Evolutionary conservation across 2,329 filamentous ascomycete species (phyloP), one percentile per base, ranked within the genome.

Genomic region (Arthrobotrys megalospora): DNA sequence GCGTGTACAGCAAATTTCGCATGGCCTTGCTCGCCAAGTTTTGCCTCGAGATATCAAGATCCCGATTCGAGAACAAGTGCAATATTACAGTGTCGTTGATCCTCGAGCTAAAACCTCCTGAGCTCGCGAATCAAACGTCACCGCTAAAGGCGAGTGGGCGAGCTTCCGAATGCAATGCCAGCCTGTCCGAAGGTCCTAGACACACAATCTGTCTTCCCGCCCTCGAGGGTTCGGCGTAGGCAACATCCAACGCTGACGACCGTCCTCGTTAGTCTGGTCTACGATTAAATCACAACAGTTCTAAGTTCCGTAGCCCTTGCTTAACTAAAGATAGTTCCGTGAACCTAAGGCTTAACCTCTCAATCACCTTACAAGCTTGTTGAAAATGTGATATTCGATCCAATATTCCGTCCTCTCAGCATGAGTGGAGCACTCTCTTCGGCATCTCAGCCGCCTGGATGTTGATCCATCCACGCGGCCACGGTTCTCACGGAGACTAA

Each of bases 401-500:
- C 47, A 47, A 69, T 58, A 47, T 63, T 50, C 3, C 34, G 28
- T n/a, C 50, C 48, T 58, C 65, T 43, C 36, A 58, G 32, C 12
- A 16, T 45, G 19, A 21, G 50, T 53, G 67, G 67, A 38, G 28
- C 21, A 53, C 38, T 60, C 48, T 64, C 55, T 47, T 52, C 66
- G 41, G 41, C 53, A 60, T 47, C 38, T 41, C 34, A 63, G 32
- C 67, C 67, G 52, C 43, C 45, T 50, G 21, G 52, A 38, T 50
- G 38, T 5, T 32, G 41, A 58, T 58, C 43, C 48, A 72, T 72
- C 60, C 69, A 73, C 69, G 69, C 69, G 69, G 69, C 60, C 69
- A 73, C 70, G 63, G 70, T 43, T 67, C 16, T 68, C 70, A 67
- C 70, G 70, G 70, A 52, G 52, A 68, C 70, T 75, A 75, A 47